These are phyloP conservation scores for Penicillium corylophilum DNA, from an alignment of 2,329 filamentous ascomycete genomes.

Conservation along the genomic window DNA sequence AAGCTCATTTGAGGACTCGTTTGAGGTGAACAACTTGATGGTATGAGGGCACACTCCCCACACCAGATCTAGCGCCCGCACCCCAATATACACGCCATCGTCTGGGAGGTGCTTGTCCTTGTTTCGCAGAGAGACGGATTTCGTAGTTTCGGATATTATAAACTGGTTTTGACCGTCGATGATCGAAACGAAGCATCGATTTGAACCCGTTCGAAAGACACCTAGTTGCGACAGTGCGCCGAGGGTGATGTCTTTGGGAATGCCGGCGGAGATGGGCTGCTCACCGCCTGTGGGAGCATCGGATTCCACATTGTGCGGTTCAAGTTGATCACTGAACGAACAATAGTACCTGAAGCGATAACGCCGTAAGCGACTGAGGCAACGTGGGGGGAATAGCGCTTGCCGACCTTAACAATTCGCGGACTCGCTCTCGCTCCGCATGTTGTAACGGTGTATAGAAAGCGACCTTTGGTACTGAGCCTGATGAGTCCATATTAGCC, in stretches of 20 bases:
- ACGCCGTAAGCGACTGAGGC: background rate
- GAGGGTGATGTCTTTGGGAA: background rate
- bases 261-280: background rate
- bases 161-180: background rate
- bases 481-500: background rate
- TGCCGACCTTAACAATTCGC: background rate
- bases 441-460: background rate
- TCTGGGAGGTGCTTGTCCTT: background rate
- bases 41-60: background rate
- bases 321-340: background rate
- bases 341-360: background rate
- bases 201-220: background rate
- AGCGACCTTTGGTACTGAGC: background rate
- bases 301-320: background rate
- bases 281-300: background rate
- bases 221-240: background rate
- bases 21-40: background rate
- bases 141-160: background rate
- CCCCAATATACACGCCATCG: background rate
- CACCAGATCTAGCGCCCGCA: background rate
- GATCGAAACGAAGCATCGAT: background rate
- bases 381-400: background rate
- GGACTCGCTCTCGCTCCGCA: background rate
- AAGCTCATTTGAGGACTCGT: background rate
- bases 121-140: background rate